These are phyloP conservation scores for Maudiozyma saulgeensis DNA, from an alignment of 805 yeast species.

Conservation along the genomic window DNA sequence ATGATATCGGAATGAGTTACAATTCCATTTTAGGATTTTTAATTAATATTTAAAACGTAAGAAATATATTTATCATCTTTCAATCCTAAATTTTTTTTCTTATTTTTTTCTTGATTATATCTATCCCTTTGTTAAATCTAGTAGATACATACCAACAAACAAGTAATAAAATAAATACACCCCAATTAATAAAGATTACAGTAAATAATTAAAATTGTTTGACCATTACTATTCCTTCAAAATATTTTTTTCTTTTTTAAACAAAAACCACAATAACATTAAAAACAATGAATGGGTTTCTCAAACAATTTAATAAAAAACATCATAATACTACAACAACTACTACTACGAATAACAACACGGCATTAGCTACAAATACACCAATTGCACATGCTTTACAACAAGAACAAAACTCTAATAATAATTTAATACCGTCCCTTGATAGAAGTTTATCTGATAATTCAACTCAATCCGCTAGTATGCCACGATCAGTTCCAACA, in stretches of 20 bases:
- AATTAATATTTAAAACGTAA: background rate
- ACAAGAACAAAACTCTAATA: background rate
- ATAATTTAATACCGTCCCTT: background rate
- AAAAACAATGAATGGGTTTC: background rate
- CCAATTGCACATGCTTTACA: background rate
- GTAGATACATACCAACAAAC: no score
- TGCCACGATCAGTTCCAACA: background rate
- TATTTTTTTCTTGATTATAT: no score
- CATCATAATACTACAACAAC: background rate
- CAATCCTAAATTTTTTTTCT: no score
- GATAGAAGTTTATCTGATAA: background rate
- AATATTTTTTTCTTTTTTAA: no score
- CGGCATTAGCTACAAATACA: background rate
- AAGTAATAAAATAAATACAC: no score
- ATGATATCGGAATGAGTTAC: background rate
- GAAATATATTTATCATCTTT: no score
- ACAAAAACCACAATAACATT: no score
- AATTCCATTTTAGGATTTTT: background rate
- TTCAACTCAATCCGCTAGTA: background rate
- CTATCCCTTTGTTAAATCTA: no score
- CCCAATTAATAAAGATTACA: background rate
- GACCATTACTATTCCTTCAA: no score
- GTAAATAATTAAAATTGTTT: background rate
- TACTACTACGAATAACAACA: background rate
- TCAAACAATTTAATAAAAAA: constrained; percentile 1